These are phyloP conservation scores for Beauveria sp. DNA, from an alignment of 2,329 filamentous ascomycete species.

Conservation along the genomic window DNA sequence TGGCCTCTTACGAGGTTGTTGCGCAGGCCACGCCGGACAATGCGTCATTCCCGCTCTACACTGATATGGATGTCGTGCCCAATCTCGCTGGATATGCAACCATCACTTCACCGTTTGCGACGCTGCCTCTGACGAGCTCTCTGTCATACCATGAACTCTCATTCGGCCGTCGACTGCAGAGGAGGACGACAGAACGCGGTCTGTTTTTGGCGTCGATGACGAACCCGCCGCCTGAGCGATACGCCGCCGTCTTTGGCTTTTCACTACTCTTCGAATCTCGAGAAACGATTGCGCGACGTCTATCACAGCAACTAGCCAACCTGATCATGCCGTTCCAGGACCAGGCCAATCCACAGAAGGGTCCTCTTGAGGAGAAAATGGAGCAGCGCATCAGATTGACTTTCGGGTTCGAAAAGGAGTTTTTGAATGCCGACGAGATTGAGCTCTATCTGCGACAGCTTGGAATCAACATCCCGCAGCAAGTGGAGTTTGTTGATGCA, in stretches of 20 bases:
- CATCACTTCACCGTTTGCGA: slow-evolving; percentile 19
- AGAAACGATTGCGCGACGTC: slow-evolving; percentile 38
- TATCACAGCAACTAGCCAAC: slow-evolving; percentile 26
- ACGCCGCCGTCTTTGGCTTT: slow-evolving; percentile 60
- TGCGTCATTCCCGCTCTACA: slow-evolving; percentile 42
- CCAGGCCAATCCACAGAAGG: background rate
- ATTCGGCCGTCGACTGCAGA: slow-evolving; percentile 65
- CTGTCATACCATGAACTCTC: slow-evolving; percentile 57
- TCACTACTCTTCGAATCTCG: slow-evolving; percentile 53
- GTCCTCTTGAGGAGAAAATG: slow-evolving; percentile 11
- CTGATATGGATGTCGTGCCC: slow-evolving; percentile 18
- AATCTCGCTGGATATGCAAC: slow-evolving; percentile 4
- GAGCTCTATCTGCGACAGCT: slow-evolving; percentile 62
- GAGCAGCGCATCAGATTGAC: slow-evolving; percentile 42
- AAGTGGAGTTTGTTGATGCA: slow-evolving; percentile 52
- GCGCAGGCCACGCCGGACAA: slow-evolving; percentile 44
- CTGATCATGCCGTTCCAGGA: slow-evolving; percentile 12
- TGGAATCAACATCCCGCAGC: slow-evolving; percentile 54
- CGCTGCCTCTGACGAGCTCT: slow-evolving; percentile 39
- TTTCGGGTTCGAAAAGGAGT: slow-evolving; percentile 63
- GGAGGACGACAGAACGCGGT: slow-evolving; percentile 55
- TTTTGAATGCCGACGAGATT: slow-evolving; percentile 70
- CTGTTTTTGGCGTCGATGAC: slow-evolving; percentile 47
- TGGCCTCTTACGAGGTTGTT: slow-evolving; percentile 38
- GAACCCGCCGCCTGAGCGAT: slow-evolving; percentile 38